Evolutionary conservation across 1,284 basidiomycete genomes (phyloP).

Genomic region (Entoloma clypeatum): DNA sequence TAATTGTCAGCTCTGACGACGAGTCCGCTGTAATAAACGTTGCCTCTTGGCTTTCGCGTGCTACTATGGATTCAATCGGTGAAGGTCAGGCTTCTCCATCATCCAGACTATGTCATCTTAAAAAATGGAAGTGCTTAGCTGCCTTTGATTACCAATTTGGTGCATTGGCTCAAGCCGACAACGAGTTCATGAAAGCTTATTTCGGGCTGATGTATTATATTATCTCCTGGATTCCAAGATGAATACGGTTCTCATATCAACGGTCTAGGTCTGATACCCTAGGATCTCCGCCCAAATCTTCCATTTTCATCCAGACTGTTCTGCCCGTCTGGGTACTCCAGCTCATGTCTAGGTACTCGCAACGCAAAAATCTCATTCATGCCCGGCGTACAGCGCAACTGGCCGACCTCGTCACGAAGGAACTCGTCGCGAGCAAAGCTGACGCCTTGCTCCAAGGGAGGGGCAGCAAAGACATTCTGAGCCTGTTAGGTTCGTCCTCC

Average conservation of each 20-base stretch:
- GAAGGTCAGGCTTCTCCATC: constrained; percentile 31
- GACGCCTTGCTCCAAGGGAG: constrained; percentile 39
- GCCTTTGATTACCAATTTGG: constrained; percentile 50
- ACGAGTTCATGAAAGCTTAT: constrained; percentile 43
- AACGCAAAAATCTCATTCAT: constrained; percentile 35
- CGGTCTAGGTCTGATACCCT: constrained; percentile 35
- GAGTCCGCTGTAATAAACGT: constrained; percentile 37
- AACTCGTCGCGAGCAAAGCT: constrained; percentile 39
- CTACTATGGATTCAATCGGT: constrained; percentile 45
- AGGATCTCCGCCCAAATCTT: constrained; percentile 35
- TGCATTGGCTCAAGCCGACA: constrained; percentile 37
- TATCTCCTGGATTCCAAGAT: not conserved
- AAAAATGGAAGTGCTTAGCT: constrained; percentile 25
- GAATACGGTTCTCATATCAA: constrained; percentile 1
- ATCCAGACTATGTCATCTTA: not conserved
- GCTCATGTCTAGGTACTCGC: constrained; percentile 40
- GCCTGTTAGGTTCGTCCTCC: constrained; percentile 33
- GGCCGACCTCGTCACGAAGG: constrained; percentile 36
- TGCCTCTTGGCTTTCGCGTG: constrained; percentile 40
- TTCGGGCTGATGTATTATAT: constrained; percentile 38
- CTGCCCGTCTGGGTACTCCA: constrained; percentile 38
- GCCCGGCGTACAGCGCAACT: constrained; percentile 39
- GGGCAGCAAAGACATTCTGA: constrained; percentile 39
- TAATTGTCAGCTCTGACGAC: constrained; percentile 34
- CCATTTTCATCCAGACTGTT: constrained; percentile 41